Conservation (phyloP, 208 protist species). For the Porcisia deanei region DNA sequence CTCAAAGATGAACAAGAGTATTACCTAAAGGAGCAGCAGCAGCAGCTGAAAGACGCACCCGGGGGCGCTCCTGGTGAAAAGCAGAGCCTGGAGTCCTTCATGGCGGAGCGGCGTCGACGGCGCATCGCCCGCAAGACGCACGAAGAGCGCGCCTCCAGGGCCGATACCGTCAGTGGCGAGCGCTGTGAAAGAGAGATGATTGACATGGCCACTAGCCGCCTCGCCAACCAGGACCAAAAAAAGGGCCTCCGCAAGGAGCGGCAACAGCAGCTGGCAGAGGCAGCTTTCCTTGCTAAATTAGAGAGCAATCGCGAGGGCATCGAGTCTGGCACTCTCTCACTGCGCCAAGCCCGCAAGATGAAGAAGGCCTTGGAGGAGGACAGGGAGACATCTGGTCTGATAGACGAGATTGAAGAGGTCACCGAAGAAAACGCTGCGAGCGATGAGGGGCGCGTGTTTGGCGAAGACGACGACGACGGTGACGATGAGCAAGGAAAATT, state of each 20-base stretch:
- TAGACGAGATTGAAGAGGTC: conserved; percentile 27
- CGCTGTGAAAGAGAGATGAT: conserved; percentile 99
- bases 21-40: conserved; percentile 51
- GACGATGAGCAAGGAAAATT: conserved; percentile 29
- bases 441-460: conserved; percentile 3
- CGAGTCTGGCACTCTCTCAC: conserved; percentile 94
- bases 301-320: conserved; percentile 98
- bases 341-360: conserved; percentile 65
- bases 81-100: conserved; percentile 72
- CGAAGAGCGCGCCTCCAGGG: conserved; percentile 95
- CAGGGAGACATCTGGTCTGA: conserved; percentile 25
- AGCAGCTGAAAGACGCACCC: conserved; percentile 9
- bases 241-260: conserved; percentile 99
- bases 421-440: conserved; percentile 30
- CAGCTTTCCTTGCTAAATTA: conserved; percentile 95
- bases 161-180: conserved; percentile 98
- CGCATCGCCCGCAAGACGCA: conserved; percentile 80
- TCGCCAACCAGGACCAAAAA: conserved; percentile 99
- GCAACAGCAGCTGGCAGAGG: conserved; percentile 98
- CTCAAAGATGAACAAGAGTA: conserved; percentile 93
- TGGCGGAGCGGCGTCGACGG: conserved; percentile 66
- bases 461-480: conserved; percentile 12
- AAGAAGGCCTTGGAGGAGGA: conserved; percentile 79
- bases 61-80: conserved; percentile 14
- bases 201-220: conserved; percentile 97